Evolutionary conservation across 176 grass and related monocot genomes (phyloP), one percentile per base, ranked within the genome.

Genomic region (Carex myosuroides): DNA sequence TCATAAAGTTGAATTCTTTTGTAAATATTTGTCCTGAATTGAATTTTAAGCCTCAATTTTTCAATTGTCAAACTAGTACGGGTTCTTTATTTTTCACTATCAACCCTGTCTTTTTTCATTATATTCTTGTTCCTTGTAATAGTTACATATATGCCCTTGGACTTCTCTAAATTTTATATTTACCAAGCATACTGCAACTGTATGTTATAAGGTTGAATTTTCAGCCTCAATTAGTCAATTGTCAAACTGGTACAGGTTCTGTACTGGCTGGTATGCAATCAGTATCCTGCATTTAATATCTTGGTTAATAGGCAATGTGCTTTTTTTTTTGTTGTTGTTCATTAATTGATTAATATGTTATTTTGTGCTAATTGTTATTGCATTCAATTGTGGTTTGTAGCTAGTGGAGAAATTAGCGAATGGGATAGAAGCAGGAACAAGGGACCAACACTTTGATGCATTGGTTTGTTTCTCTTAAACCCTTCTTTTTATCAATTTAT

Each of bases 381-480:
- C 4, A 6, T 33, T 66, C 64, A n/a, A n/a, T 81, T 73, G 5
- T 42, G 8, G 18, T 79, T 70, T 84, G 33, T 62, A 88, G 86
- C 83, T 88, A 30, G 81, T 88, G 20, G 86, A 88, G 60, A 83
- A 72, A 30, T 84, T 88, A 67, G 44, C 86, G 13, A 83, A 88
- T 59, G 86, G 81, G 64, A 88, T 88, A 56, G 86, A 88, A 30
- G 73, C 66, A 3, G 86, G 86, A 59, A 69, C 62, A 41, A 60
- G 86, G 5, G 86, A 88, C 70, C 86, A 79, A 21, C 86, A 88
- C 14, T 88, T 84, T 60, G 86, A 88, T 32, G 21, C 80, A 6
- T 79, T 88, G 86, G 86, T 88, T 87, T 82, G 55, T 60, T 87
- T 87, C 33, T 72, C 48, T 3, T 41, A 18, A 8, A 17, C 32